Percentiles rank a stretch among this genome's conserved stretches.
These are phyloP conservation scores for Kitagawia praeruptora DNA, from an alignment of 129 eudicot species.

Conservation along the genomic window DNA sequence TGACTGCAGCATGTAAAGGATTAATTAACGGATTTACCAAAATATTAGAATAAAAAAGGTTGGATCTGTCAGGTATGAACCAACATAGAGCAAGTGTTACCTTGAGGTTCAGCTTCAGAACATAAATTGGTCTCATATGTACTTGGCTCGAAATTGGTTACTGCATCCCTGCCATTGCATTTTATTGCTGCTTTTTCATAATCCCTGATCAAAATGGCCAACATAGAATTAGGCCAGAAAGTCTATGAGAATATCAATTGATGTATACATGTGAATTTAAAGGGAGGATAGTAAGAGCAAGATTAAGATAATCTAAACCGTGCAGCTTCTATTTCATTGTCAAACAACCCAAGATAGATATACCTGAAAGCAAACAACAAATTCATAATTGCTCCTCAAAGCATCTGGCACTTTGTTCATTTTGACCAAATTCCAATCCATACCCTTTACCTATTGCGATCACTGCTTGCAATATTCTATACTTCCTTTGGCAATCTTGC, in stretches of 20 bases:
- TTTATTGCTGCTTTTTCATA: conserved; percentile 56
- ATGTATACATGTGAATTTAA: not conserved
- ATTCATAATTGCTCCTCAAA: not conserved
- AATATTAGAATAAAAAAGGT: not conserved
- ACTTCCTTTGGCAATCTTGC: too few species aligned
- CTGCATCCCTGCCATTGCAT: conserved; percentile 52
- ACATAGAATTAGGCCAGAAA: not conserved
- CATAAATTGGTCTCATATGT: conserved; percentile 24
- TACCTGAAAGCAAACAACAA: conserved; percentile 31
- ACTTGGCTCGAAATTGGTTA: conserved; percentile 47
- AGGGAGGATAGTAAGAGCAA: not conserved
- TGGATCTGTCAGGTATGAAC: not conserved
- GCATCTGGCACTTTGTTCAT: too few species aligned
- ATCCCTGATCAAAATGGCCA: conserved; percentile 25
- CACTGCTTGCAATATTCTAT: too few species aligned
- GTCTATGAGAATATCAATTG: not conserved
- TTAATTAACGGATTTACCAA: not conserved
- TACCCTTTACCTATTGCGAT: too few species aligned
- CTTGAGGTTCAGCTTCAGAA: conserved; percentile 27
- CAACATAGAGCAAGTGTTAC: conserved; percentile 4
- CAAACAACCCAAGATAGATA: conserved; percentile 83
- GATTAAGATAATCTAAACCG: conserved; percentile 30
- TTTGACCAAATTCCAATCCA: too few species aligned
- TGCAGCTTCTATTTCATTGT: conserved; percentile 88
- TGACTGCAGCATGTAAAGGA: too few species aligned